Evolutionary conservation across 2,329 filamentous ascomycete genomes (phyloP).

Genomic region (Hymenoscyphus scutula): DNA sequence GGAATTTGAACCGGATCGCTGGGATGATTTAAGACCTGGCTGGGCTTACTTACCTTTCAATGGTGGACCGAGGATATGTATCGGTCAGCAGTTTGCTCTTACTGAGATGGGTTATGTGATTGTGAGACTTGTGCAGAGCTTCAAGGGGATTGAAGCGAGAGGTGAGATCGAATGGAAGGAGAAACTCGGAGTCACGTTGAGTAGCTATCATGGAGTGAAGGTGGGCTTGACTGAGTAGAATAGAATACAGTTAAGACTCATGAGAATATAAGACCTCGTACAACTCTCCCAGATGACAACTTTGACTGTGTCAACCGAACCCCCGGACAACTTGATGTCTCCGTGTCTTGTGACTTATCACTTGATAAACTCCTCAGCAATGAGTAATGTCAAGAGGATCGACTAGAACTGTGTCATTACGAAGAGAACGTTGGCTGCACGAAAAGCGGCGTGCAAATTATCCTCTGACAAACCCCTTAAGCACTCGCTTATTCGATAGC

Average conservation of each 20-base stretch:
- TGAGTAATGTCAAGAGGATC: too few relatives aligned
- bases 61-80: constrained; percentile 29
- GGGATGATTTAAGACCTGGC: constrained; percentile 2
- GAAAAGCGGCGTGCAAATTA: too few relatives aligned
- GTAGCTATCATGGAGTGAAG: constrained; percentile 3
- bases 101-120: constrained; percentile 15
- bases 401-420: too few relatives aligned
- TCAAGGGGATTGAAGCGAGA: neutral
- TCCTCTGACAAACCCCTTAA: neutral
- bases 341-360: too few relatives aligned
- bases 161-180: neutral
- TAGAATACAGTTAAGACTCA: neutral
- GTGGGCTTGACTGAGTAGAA: neutral
- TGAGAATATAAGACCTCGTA: too few relatives aligned
- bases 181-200: neutral
- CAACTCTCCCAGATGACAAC: too few relatives aligned
- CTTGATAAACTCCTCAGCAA: too few relatives aligned
- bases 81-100: constrained; percentile 44
- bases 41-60: constrained; percentile 16
- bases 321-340: too few relatives aligned
- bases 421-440: neutral
- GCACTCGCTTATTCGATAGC: neutral
- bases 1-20: constrained; percentile 16
- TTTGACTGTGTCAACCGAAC: too few relatives aligned
- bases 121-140: constrained; percentile 10